These are phyloP conservation scores for Canariomyces notabilis DNA, from an alignment of 2,329 filamentous ascomycete species.

Conservation along the genomic window DNA sequence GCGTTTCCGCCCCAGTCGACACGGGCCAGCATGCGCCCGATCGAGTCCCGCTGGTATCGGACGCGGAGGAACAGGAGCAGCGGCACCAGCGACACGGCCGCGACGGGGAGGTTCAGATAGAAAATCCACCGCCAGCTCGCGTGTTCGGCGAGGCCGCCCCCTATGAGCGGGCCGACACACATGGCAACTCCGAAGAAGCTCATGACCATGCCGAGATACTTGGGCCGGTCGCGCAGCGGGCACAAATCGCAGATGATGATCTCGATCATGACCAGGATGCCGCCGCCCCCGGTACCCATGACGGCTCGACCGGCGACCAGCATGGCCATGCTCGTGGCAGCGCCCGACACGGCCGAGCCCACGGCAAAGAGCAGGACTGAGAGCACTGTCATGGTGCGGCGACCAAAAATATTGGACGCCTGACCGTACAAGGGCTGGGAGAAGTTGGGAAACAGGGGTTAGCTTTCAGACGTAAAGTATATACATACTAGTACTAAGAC, in stretches of 20 bases:
- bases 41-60: slow-evolving; percentile 15
- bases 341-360: slow-evolving; percentile 37
- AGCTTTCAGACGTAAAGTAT: too few relatives aligned
- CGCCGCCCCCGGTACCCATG: slow-evolving; percentile 42
- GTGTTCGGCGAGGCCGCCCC: slow-evolving; percentile 13
- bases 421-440: too few relatives aligned
- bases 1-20: slow-evolving; percentile 40
- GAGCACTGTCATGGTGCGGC: too few relatives aligned
- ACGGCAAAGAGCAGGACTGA: too few relatives aligned
- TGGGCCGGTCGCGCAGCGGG: slow-evolving; percentile 17
- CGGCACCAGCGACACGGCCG: slow-evolving; percentile 20
- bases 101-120: slow-evolving; percentile 34
- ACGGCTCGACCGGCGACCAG: slow-evolving; percentile 46
- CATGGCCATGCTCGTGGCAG: slow-evolving; percentile 37
- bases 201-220: slow-evolving; percentile 16
- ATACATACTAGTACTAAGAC: too few relatives aligned
- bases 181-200: slow-evolving; percentile 9
- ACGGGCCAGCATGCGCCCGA: slow-evolving; percentile 16
- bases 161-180: slow-evolving; percentile 16
- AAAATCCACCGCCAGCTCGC: slow-evolving; percentile 32
- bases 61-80: slow-evolving; percentile 26
- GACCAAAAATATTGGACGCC: too few relatives aligned
- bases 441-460: too few relatives aligned
- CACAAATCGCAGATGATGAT: slow-evolving; percentile 22
- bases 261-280: slow-evolving; percentile 32